A percentile compares a stretch with the other conserved stretches of the same genome.
Conservation (phyloP, 331 rosid genomes). For the Ulmus americana region DNA sequence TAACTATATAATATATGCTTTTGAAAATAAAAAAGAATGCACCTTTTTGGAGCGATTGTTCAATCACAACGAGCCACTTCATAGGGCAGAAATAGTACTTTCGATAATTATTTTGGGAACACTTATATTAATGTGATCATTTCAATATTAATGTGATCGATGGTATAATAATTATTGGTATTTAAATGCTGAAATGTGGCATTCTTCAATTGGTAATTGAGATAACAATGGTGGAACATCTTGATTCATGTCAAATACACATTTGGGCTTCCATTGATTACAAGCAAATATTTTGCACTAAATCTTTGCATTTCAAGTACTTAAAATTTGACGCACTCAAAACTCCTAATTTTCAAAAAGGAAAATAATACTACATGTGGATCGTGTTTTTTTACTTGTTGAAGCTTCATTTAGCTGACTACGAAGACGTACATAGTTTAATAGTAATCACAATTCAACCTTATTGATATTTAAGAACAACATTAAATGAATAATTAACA, state of each 20-base stretch:
- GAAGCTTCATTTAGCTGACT: too few relatives aligned
- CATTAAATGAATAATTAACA: not conserved
- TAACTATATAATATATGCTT: not conserved
- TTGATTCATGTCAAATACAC: not conserved
- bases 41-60: not conserved
- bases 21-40: not conserved
- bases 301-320: not conserved
- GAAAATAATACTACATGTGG: not conserved
- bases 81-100: not conserved
- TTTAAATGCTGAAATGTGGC: slow-evolving; percentile 14
- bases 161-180: not conserved
- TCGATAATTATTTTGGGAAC: slow-evolving; percentile 5
- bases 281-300: not conserved
- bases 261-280: not conserved
- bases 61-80: slow-evolving; percentile 10
- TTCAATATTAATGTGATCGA: not conserved
- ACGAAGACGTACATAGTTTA: too few relatives aligned
- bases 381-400: not conserved
- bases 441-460: too few relatives aligned
- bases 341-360: not conserved
- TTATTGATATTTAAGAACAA: not conserved
- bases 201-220: slow-evolving; percentile 3
- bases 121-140: slow-evolving; percentile 6
- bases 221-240: not conserved
- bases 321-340: not conserved